Base-by-base conservation (phyloP, 169 alveolate genomes). In the Cryptosporidium muris region DNA sequence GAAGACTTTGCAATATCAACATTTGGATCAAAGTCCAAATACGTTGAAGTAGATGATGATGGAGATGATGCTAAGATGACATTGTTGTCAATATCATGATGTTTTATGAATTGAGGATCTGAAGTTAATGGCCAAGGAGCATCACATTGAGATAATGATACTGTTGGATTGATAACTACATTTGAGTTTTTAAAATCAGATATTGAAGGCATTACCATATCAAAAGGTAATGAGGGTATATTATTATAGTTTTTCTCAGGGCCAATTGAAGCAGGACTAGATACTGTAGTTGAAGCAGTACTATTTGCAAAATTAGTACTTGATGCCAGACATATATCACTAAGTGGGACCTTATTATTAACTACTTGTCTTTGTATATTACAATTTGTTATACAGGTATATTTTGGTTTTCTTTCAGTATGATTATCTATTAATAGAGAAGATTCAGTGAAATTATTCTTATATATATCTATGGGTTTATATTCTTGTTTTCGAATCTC, bases 101-200 rank as follows among this genome's bases (percentile, higher is more conserved):
- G 54, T 7, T 74, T 52, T 0, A 58, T 43, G 34, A 74, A 74
- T 36, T 74, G 85, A 36, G 43, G 74, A 60, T 63, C 7, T 37
- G 63, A 66, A 4, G 85, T 74, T 58, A 74, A 16, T 16, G 85
- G 85, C 85, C 85, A 74, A 1, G 85, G 85, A 11, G 60, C 85
- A 43, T 74, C 85, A 16, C 74, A 74, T 37, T 66, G 47, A n/a
- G 81, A 66, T 2, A 60, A 62, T 2, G 85, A 58, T 14, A 74
- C 49, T 4, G 56, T 48, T 5, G 85, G 85, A 36, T 74, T 74
- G 2, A 58, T 58, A 11, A 74, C 38, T 5, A 2, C 48, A 34
- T 60, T 51, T 25, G 34, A n/a, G 42, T 74, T 63, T 7, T 74
- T 45, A 16, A 74, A n/a, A 25, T 74, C 85, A 6, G 60, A 66